phyloP scores from a whole-genome alignment of 495 filamentous ascomycete species.

The Penicillium psychrofluorescens region DNA sequence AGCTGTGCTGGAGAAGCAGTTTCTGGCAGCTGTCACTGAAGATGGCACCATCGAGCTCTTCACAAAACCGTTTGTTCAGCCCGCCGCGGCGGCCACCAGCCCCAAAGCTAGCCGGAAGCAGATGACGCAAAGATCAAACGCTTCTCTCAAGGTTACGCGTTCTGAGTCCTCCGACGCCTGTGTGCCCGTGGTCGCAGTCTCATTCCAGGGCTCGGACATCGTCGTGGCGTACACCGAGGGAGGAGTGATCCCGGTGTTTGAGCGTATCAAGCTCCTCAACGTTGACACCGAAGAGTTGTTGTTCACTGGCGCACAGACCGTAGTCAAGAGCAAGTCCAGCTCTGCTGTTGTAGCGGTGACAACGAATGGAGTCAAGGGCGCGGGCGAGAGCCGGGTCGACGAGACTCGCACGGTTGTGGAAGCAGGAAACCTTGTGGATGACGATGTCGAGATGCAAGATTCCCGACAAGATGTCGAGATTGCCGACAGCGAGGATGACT shows the following conservation, averaged over 20 bases:
- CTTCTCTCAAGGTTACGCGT: conserved; percentile 42
- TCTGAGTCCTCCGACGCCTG: conserved; percentile 34
- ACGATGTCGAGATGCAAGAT: conserved; percentile 48
- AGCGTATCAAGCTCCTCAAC: conserved; percentile 45
- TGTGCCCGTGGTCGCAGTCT: conserved; percentile 38
- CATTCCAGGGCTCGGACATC: conserved; percentile 43
- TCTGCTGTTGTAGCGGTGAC: conserved; percentile 32
- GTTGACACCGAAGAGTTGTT: conserved; percentile 38
- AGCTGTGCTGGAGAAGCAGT: conserved; percentile 26
- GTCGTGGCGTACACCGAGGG: conserved; percentile 49
- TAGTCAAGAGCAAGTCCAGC: conserved; percentile 39
- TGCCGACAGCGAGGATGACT: conserved; percentile 32
- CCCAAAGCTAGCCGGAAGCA: conserved; percentile 41
- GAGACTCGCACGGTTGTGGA: conserved; percentile 67
- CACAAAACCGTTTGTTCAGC: conserved; percentile 43
- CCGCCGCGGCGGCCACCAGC: conserved; percentile 21
- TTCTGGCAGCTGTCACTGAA: conserved; percentile 44
- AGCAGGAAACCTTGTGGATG: conserved; percentile 30
- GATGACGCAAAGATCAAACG: conserved; percentile 42
- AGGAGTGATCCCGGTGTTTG: conserved; percentile 48
- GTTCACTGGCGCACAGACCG: conserved; percentile 37
- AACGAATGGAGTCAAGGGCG: conserved; percentile 54
- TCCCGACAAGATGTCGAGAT: conserved; percentile 26
- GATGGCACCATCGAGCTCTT: conserved; percentile 53
- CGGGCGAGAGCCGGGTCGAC: conserved; percentile 58